Conservation (phyloP, 2,329 filamentous ascomycete species). For the Aurifilum marmelostoma region DNA sequence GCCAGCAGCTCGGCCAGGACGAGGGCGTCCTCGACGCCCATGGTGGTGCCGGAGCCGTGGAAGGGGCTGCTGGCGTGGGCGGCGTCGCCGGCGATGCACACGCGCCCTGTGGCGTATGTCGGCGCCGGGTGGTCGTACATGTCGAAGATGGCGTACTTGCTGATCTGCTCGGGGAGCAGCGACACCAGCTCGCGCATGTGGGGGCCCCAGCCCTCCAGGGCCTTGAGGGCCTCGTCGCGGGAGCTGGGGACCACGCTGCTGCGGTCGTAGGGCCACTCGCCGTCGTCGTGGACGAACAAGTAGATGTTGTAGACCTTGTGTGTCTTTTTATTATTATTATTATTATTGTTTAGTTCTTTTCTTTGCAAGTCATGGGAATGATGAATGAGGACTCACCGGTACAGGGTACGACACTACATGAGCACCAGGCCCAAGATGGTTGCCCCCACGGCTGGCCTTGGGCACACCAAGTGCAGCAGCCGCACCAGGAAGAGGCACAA, state of each 20-base stretch:
- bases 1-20: conserved; percentile 44
- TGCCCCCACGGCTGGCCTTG: conserved; percentile 52
- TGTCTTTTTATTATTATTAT: too few species aligned
- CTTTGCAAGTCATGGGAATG: too few species aligned
- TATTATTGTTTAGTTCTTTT: too few species aligned
- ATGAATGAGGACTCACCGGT: conserved; percentile 47
- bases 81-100: conserved; percentile 59
- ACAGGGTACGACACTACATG: conserved; percentile 67
- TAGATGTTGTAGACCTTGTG: too few species aligned
- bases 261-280: too few species aligned
- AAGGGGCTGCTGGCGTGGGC: conserved; percentile 60
- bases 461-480: conserved; percentile 51
- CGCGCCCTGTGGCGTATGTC: conserved; percentile 46
- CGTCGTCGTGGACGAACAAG: too few species aligned
- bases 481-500: conserved; percentile 63
- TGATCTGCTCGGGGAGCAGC: conserved; percentile 51
- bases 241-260: neutral
- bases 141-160: conserved; percentile 62
- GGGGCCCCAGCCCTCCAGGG: conserved; percentile 48
- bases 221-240: conserved; percentile 44
- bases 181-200: conserved; percentile 42
- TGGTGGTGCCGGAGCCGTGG: conserved; percentile 58
- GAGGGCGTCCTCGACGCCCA: conserved; percentile 59
- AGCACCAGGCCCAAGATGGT: conserved; percentile 60
- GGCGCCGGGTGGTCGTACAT: conserved; percentile 48